A percentile compares a stretch with the other conserved stretches of the same genome.
Conservation (phyloP, 805 yeast genomes). For the Kregervanrija delftensis region DNA sequence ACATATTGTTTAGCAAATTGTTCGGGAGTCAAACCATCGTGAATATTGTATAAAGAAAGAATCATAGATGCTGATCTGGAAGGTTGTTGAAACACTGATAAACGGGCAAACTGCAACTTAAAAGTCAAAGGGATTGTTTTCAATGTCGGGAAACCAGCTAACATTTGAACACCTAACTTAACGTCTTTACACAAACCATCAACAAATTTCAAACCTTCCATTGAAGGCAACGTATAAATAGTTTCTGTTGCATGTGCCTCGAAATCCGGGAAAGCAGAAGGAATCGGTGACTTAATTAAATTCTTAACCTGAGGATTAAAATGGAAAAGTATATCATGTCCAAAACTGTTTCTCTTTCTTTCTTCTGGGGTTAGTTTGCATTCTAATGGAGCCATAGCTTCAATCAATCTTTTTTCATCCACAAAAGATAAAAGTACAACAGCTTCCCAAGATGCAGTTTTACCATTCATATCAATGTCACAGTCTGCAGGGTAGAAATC, state of each 20-base stretch:
- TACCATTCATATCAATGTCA: conserved; percentile 86
- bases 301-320: conserved; percentile 71
- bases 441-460: conserved; percentile 96
- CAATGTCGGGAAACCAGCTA: conserved; percentile 90
- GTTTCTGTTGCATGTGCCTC: conserved; percentile 72
- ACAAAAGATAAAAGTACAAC: conserved; percentile 90
- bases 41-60: conserved; percentile 49
- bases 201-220: conserved; percentile 33
- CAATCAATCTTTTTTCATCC: conserved; percentile 67
- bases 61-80: conserved; percentile 78
- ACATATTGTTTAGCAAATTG: conserved; percentile 60
- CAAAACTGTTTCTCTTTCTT: conserved; percentile 64
- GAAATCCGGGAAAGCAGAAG: conserved; percentile 70
- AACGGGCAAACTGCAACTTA: conserved; percentile 52
- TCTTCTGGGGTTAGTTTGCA: conserved; percentile 63
- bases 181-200: conserved; percentile 64
- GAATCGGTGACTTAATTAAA: conserved; percentile 67
- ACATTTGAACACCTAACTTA: conserved; percentile 55
- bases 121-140: conserved; percentile 56
- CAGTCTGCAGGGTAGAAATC: conserved; percentile 91
- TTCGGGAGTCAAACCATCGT: conserved; percentile 48
- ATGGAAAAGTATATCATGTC: conserved; percentile 58
- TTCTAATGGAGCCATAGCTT: conserved; percentile 66
- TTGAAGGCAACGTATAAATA: conserved; percentile 43
- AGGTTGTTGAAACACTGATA: conserved; percentile 77